A percentile compares a stretch with the other conserved stretches of the same genome.
These are phyloP conservation scores for Candida insectalens DNA, from an alignment of 805 yeast genomes.

Conservation along the genomic window DNA sequence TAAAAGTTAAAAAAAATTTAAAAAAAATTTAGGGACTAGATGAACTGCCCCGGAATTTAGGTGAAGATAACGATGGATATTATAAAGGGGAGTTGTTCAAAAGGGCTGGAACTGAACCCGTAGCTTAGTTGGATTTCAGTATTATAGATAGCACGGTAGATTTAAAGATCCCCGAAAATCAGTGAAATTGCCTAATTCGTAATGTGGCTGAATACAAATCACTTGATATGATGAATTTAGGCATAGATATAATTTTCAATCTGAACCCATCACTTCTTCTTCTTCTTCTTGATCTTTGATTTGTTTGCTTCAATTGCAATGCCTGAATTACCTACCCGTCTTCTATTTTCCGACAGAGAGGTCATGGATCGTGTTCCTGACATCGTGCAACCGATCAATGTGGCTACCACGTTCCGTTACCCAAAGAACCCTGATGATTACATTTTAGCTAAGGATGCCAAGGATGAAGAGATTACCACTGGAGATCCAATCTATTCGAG, in stretches of 20 bases:
- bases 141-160: no score
- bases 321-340: constrained; percentile 41
- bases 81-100: no score
- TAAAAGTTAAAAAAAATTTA: no score
- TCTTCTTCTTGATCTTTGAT: not conserved
- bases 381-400: constrained; percentile 73
- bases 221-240: no score
- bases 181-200: not conserved
- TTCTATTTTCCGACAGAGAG: constrained; percentile 67
- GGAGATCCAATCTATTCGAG: constrained; percentile 55
- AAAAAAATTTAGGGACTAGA: no score
- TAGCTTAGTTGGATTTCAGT: no score
- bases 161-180: no score
- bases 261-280: not conserved
- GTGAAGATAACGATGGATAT: no score
- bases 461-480: constrained; percentile 11
- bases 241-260: no score
- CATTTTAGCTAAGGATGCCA: constrained; percentile 30
- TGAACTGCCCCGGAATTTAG: no score
- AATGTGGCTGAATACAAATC: not conserved
- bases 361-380: constrained; percentile 44
- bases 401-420: constrained; percentile 72
- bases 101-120: no score
- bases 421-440: constrained; percentile 47
- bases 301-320: no score